Base-by-base conservation (phyloP, 75 land plant species). In the Azolla pinnata region DNA sequence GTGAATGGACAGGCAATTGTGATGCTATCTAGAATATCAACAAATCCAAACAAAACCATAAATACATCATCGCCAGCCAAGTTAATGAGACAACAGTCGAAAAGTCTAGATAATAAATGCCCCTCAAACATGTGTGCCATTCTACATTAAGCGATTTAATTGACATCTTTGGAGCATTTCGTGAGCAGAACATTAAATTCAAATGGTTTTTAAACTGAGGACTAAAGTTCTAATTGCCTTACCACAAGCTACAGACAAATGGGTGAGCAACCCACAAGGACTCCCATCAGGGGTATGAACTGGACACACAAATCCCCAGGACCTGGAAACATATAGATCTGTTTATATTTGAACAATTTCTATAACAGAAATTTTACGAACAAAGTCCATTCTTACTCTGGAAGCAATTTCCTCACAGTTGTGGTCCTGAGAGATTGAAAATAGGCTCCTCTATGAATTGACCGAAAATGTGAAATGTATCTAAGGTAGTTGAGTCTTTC, bases 291-390 rank as follows among this genome's bases (percentile, higher is more conserved):
- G 99, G 17, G 99, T 95, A 60, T 95, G 97, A 33, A 95, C 99
- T 25, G 99, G 99, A 60, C 99, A 95, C 53, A 95, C 70, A 59
- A 95, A 95, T 3, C 99, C 99, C 97, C 97, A 95, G 30, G 99
- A 77, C 71, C 99, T 95, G 74, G 14, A 71, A 60, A 34, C 5
- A 12, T 1, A 31, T 30, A 28, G 17, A 38, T 38, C 12, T 38
- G 14, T 8, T 38, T 38, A 8, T 38, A 38, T 14, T 8, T 38
- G 7, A 14, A 38, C 14, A 14, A 14, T 38, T 38, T 7, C 42
- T 38, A 14, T 38, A n/a, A 14, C 42, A 38, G 14, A 38, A 38
- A 38, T 14, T 8, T 8, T 18, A 46, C 49, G 12, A 34, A 51
- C 20, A 62, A 29, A 7, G 16, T 28, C 46, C 19, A 16, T 20